These are phyloP conservation scores for Isabelozyma heimii DNA, from an alignment of 805 yeast species.

Conservation along the genomic window DNA sequence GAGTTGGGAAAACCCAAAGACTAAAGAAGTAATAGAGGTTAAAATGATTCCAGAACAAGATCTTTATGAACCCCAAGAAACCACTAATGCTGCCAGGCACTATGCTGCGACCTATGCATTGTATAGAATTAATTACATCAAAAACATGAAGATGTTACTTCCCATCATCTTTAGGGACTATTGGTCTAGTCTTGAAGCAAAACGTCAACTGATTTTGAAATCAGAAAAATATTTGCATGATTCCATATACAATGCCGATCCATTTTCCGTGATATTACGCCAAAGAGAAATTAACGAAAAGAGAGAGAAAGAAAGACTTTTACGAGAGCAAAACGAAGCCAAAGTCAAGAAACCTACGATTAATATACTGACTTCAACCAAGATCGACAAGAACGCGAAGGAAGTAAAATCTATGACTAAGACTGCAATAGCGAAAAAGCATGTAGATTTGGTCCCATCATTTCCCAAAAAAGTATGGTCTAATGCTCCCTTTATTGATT, in stretches of 20 bases:
- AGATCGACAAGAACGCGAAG: not conserved
- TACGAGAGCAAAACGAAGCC: conserved; percentile 45
- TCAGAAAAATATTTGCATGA: conserved; percentile 48
- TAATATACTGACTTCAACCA: conserved; percentile 27
- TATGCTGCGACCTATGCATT: conserved; percentile 86
- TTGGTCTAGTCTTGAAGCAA: conserved; percentile 72
- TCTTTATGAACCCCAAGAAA: conserved; percentile 62
- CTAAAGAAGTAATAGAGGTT: conserved; percentile 62
- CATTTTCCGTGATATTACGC: conserved; percentile 69
- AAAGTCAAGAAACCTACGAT: conserved; percentile 48
- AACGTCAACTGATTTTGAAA: conserved; percentile 49
- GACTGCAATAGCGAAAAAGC: not conserved
- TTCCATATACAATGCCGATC: conserved; percentile 63
- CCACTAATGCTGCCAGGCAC: conserved; percentile 88
- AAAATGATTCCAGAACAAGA: conserved; percentile 52
- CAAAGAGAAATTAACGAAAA: conserved; percentile 44
- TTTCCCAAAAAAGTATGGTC: conserved; percentile 68
- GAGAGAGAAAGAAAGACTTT: conserved; percentile 45
- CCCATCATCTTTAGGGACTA: conserved; percentile 78
- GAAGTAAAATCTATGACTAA: not conserved
- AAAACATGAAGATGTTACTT: conserved; percentile 81
- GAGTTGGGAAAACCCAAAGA: conserved; percentile 76
- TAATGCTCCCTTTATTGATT: conserved; percentile 62
- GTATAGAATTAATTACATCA: conserved; percentile 74
- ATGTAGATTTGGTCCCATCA: conserved; percentile 7